Percentiles rank a stretch among this genome's conserved stretches.
These are phyloP conservation scores for Tulasnella sp. DNA, from an alignment of 768 basidiomycete species.

Conservation along the genomic window DNA sequence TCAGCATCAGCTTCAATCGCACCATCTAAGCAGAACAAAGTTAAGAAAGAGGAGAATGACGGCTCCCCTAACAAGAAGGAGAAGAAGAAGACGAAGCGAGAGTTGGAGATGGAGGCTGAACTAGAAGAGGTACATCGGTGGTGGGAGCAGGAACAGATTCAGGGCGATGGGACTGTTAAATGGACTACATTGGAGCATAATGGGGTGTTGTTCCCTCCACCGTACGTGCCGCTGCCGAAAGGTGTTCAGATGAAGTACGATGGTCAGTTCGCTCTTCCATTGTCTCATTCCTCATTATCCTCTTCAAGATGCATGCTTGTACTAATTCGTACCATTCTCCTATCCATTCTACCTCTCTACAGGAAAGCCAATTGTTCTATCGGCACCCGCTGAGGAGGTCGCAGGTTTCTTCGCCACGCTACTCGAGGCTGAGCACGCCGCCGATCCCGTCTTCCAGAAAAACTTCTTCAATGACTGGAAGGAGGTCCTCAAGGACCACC, in stretches of 20 bases:
- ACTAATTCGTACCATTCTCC: too few species aligned
- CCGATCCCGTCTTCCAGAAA: slow-evolving; percentile 77
- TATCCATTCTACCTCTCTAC: slow-evolving; percentile 12
- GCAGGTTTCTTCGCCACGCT: slow-evolving; percentile 92
- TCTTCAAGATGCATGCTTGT: too few species aligned
- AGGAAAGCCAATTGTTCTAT: slow-evolving; percentile 73
- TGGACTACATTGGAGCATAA: slow-evolving; percentile 94
- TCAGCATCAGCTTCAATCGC: too few species aligned
- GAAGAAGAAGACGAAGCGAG: slow-evolving; percentile 40
- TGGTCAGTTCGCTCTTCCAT: slow-evolving; percentile 39
- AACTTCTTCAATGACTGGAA: slow-evolving; percentile 95
- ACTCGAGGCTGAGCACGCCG: slow-evolving; percentile 83
- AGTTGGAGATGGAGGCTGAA: slow-evolving; percentile 54
- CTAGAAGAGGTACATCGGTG: slow-evolving; percentile 66
- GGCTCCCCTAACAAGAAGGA: slow-evolving; percentile 31
- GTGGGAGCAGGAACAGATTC: slow-evolving; percentile 69
- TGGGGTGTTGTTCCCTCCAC: slow-evolving; percentile 91
- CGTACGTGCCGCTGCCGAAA: slow-evolving; percentile 75
- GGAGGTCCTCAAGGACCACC: slow-evolving; percentile 60
- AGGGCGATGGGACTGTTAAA: slow-evolving; percentile 68
- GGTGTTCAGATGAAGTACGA: slow-evolving; percentile 91
- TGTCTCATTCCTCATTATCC: not conserved
- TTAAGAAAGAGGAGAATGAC: slow-evolving; percentile 38
- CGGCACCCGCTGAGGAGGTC: slow-evolving; percentile 86
- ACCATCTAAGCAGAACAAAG: slow-evolving; percentile 18